These are phyloP conservation scores for Scutellaria baicalensis DNA, from an alignment of 257 asterid species.

Conservation along the genomic window DNA sequence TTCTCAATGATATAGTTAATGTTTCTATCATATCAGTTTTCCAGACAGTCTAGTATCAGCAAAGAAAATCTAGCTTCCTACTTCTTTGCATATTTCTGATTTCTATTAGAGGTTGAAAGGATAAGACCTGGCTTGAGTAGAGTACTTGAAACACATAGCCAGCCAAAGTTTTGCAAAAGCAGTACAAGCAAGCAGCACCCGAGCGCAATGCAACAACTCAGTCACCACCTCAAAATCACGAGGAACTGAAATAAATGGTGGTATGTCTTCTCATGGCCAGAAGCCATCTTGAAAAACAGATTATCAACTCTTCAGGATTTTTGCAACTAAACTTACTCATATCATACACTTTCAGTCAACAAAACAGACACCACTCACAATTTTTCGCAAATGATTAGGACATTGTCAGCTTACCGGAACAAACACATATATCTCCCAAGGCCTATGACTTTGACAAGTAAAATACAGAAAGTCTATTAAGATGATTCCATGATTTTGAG, in stretches of 20 bases:
- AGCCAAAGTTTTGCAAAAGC: constrained; percentile 1
- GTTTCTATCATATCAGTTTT: background rate
- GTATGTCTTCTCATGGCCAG: background rate
- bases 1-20: background rate
- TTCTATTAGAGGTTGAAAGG: background rate
- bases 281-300: background rate
- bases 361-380: background rate
- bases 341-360: background rate
- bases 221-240: constrained; percentile 5
- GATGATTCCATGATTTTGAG: background rate
- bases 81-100: constrained; percentile 2
- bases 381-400: background rate
- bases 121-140: background rate
- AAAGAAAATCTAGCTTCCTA: background rate
- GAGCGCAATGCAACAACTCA: constrained; percentile 1
- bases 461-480: background rate
- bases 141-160: background rate
- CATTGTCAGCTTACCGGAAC: background rate
- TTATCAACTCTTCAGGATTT: background rate
- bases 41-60: background rate
- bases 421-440: background rate
- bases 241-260: background rate
- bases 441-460: background rate
- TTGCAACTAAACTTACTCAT: background rate
- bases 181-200: background rate